phyloP scores from a whole-genome alignment of 176 grass and related monocot genomes.

The Bromus sterilis region DNA sequence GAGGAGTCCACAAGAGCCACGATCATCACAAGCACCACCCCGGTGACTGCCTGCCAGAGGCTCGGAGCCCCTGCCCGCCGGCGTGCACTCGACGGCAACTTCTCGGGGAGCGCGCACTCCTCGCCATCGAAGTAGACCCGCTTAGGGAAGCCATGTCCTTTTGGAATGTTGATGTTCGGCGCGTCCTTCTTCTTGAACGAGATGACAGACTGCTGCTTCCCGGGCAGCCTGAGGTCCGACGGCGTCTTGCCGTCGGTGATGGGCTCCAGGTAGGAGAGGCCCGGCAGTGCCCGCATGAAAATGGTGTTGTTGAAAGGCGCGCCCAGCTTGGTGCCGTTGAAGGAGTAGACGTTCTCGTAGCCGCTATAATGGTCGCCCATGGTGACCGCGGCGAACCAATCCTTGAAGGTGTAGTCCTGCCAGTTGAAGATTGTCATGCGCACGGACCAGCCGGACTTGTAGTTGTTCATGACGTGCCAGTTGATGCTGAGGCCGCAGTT shows the following conservation, averaged over 20 bases:
- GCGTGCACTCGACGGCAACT: conserved; percentile 31
- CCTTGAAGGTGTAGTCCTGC: conserved; percentile 83
- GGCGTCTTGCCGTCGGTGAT: conserved; percentile 43
- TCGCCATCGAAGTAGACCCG: conserved; percentile 83
- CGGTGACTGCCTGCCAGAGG: conserved; percentile 5
- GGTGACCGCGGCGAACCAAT: conserved; percentile 82
- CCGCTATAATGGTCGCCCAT: conserved; percentile 49
- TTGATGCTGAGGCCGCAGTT: conserved; percentile 85
- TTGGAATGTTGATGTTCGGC: conserved; percentile 41
- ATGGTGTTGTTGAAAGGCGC: conserved; percentile 46
- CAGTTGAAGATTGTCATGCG: conserved; percentile 94
- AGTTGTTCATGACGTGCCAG: conserved; percentile 84
- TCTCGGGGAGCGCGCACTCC: conserved; percentile 68
- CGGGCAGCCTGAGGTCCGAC: conserved; percentile 33
- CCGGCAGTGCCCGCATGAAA: conserved; percentile 78
- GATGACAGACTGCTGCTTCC: conserved; percentile 83
- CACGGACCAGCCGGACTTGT: conserved; percentile 70
- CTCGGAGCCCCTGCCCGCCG: neutral
- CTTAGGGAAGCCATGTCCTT: conserved; percentile 61
- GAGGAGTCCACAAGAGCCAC: conserved; percentile 22
- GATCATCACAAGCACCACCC: neutral
- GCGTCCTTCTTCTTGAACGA: conserved; percentile 59
- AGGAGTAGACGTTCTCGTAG: conserved; percentile 92
- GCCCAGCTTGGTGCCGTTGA: conserved; percentile 59
- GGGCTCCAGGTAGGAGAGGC: conserved; percentile 42